Base-by-base conservation (phyloP, 2,329 filamentous ascomycete genomes). In the Monosporascus sp. region DNA sequence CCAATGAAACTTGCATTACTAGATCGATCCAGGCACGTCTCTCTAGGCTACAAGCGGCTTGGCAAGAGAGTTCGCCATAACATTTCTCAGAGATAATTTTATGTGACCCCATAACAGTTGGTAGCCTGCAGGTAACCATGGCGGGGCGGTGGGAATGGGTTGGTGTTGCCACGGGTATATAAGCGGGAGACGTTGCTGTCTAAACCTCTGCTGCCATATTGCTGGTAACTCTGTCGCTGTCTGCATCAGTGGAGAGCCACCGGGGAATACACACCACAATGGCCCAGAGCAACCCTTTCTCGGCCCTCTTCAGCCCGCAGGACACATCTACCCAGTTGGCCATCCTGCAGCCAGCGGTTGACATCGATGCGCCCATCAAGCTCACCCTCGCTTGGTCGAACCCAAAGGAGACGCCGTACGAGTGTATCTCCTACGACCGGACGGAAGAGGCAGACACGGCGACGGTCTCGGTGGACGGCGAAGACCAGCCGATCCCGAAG, bases 341-440 rank as follows among this genome's bases (percentile, higher is more conserved):
- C 17, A 27, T 58, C 18, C 42, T 62, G 15, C 52, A 58, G 36
- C 58, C 58, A 4, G 53, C 60, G 0, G 44, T 25, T 2, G 51
- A 57, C 15, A 42, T 31, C 18, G 45, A 62, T 48, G 57, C 52
- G 3, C 59, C 59, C 6, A 57, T 62, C 25, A 44, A 55, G n/a
- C 44, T 64, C 2, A 57, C 24, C 6, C 52, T 62, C 27, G 57
- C 52, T 8, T 51, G 62, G 18, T 55, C 53, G 5, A 18, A 25
- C 8, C 46, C 60, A 9, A 49, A 54, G 36, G 56, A 59, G 3
- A 60, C 60, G 1, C 55, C 57, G 14, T 63, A 63, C 37, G 62
- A 64, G 47, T 60, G 54, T 42, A 58, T 63, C 27, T 63, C 61
- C 3, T 63, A 62, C 48, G 58, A 63, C 47, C 58, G 55, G 8